Percentiles rank a stretch among this genome's conserved stretches.
Conservation (phyloP, 192 early-diverging fungal species). For the Linnemannia zychae region DNA sequence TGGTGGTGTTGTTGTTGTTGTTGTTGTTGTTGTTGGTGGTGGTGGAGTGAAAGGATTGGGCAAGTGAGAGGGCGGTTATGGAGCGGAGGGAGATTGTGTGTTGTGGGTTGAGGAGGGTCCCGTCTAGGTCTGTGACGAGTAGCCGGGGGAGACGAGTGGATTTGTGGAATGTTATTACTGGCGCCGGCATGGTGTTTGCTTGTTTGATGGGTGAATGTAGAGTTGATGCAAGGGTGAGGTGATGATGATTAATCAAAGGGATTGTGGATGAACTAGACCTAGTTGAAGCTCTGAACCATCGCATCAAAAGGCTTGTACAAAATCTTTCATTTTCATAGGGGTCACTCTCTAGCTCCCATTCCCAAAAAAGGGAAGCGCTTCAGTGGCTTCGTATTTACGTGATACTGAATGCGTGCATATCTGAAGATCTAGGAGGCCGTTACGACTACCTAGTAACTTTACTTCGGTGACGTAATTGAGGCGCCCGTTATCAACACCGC, state of each 20-base stretch:
- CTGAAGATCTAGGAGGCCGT: too few species aligned
- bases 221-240: background rate
- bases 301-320: too few species aligned
- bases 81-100: constrained; percentile 49
- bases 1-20: background rate
- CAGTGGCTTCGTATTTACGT: too few species aligned
- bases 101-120: constrained; percentile 55
- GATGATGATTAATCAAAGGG: background rate
- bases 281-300: too few species aligned
- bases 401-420: too few species aligned
- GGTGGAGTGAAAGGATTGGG: constrained; percentile 18
- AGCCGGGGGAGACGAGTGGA: constrained; percentile 26
- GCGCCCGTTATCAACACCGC: too few species aligned
- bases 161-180: constrained; percentile 25
- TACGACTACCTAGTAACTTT: too few species aligned
- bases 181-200: background rate
- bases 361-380: too few species aligned
- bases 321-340: too few species aligned
- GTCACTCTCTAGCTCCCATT: too few species aligned
- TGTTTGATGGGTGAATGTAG: background rate
- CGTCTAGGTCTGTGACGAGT: constrained; percentile 56
- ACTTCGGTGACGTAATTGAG: too few species aligned
- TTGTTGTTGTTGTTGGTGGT: constrained; percentile 1
- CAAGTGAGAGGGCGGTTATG: constrained; percentile 31
- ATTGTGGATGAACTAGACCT: too few species aligned